phyloP scores from a whole-genome alignment of 2,329 filamentous ascomycete species.

The Colletotrichum neosansevieriae region DNA sequence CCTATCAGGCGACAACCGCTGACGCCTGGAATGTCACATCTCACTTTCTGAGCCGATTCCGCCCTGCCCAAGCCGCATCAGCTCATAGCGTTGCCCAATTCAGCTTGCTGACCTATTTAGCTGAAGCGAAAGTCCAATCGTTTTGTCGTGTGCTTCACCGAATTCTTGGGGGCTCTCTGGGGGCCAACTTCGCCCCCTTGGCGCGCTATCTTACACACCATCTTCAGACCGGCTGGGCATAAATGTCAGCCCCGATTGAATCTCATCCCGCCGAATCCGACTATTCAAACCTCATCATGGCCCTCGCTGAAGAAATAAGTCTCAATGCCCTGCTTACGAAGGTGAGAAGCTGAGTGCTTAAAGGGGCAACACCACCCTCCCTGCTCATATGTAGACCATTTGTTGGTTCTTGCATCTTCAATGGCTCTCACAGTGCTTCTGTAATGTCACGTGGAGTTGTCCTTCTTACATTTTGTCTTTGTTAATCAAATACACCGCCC shows the following conservation, averaged over 20 bases:
- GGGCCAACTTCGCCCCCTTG: constrained; percentile 1
- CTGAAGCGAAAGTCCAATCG: not conserved
- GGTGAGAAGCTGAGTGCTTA: too few species aligned
- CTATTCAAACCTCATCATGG: too few species aligned
- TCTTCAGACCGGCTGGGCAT: not conserved
- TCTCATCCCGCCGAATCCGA: too few species aligned
- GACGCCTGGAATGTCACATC: not conserved
- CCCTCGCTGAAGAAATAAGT: too few species aligned
- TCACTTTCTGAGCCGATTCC: not conserved
- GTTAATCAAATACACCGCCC: not conserved
- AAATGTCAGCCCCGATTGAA: too few species aligned
- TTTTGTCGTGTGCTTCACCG: not conserved
- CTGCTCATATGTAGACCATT: too few species aligned
- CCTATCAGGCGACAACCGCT: too few species aligned
- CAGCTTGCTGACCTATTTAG: not conserved
- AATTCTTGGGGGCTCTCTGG: not conserved
- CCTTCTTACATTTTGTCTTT: not conserved
- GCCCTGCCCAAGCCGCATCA: not conserved
- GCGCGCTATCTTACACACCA: not conserved
- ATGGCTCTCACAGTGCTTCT: too few species aligned
- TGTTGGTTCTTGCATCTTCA: too few species aligned
- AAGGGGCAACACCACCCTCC: too few species aligned
- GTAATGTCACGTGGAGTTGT: too few species aligned
- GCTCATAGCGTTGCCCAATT: not conserved
- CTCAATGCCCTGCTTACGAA: too few species aligned